phyloP scores from a whole-genome alignment of 768 basidiomycete species.

The Kwoniella shandongensis region DNA sequence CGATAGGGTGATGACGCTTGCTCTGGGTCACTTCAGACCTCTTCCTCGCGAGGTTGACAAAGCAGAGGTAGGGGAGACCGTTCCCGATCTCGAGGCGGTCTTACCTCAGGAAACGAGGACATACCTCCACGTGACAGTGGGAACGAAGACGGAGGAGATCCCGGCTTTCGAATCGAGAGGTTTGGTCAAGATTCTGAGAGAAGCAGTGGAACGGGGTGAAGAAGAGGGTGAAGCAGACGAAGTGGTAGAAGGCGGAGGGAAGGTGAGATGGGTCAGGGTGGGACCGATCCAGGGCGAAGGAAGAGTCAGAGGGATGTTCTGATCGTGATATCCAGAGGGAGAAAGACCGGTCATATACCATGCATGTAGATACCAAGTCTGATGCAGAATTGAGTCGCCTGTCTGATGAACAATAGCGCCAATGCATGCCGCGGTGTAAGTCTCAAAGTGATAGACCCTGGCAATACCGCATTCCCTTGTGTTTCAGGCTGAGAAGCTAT shows the following conservation, averaged over 20 bases:
- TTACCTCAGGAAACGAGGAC: constrained; percentile 59
- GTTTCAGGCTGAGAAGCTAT: no score
- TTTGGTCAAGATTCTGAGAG: constrained; percentile 21
- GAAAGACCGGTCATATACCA: no score
- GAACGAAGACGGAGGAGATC: constrained; percentile 62
- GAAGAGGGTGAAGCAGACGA: constrained; percentile 44
- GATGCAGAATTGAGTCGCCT: no score
- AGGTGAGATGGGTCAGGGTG: constrained; percentile 34
- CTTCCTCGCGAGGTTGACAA: constrained; percentile 27
- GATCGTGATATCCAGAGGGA: background rate
- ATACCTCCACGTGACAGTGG: constrained; percentile 82
- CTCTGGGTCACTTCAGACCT: constrained; percentile 62
- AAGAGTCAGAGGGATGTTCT: constrained; percentile 49
- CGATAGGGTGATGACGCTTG: constrained; percentile 73
- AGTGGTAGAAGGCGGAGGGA: constrained; percentile 28
- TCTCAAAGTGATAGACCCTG: no score
- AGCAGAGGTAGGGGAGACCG: constrained; percentile 44
- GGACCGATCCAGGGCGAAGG: constrained; percentile 34
- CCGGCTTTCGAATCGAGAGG: constrained; percentile 68
- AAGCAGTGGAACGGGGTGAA: constrained; percentile 13
- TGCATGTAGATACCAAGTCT: no score
- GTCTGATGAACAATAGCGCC: no score
- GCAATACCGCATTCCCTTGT: no score
- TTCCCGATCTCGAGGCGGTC: constrained; percentile 49
- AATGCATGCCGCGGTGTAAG: no score